phyloP scores from a whole-genome alignment of 192 early-diverging fungal species.

The Chytriomyces hyalinus region DNA sequence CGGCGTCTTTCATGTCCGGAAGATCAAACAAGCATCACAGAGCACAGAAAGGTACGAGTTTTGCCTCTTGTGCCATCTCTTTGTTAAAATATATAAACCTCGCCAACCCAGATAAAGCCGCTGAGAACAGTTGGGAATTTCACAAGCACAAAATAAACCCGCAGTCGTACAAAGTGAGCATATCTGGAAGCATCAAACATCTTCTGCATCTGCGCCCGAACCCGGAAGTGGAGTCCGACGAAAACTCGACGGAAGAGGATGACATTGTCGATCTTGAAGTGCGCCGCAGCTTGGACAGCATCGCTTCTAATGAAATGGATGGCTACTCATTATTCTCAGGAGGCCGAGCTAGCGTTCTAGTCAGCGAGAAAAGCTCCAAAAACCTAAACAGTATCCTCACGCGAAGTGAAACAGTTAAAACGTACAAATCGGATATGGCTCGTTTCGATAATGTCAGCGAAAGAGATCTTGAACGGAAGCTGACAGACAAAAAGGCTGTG shows the following conservation, averaged over 20 bases:
- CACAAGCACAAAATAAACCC: no score
- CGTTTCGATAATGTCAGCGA: not conserved
- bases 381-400: not conserved
- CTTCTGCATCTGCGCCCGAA: not conserved
- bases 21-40: no score
- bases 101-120: no score
- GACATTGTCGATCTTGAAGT: not conserved
- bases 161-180: not conserved
- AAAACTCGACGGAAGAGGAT: not conserved
- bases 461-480: not conserved
- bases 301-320: not conserved
- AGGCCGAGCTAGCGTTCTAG: not conserved
- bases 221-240: not conserved
- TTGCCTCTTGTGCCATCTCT: no score
- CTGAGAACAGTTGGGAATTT: no score
- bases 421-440: not conserved
- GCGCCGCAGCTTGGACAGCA: not conserved
- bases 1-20: no score
- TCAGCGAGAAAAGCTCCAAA: not conserved
- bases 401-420: not conserved
- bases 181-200: constrained; percentile 11
- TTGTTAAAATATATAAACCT: no score
- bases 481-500: not conserved
- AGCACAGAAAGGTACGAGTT: no score
- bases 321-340: not conserved